phyloP scores from a whole-genome alignment of 805 yeast species.

The Starmerella geochares region DNA sequence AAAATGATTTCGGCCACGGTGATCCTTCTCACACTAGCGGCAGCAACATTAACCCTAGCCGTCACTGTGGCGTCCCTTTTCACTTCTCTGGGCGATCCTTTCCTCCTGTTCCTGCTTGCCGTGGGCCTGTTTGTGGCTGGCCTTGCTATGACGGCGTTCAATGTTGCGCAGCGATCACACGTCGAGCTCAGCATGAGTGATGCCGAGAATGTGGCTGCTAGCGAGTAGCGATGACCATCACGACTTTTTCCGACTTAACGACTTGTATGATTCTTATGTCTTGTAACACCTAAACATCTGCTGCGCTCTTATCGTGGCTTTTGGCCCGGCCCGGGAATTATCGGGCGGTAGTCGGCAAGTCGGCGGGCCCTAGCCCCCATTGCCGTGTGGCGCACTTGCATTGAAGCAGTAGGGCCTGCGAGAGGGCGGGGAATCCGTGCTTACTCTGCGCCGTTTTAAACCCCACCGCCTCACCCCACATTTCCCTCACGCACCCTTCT shows the following conservation, averaged over 20 bases:
- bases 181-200: not conserved
- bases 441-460: not conserved
- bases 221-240: not conserved
- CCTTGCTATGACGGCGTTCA: constrained; percentile 2
- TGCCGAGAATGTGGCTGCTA: not conserved
- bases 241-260: not conserved
- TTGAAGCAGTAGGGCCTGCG: not conserved
- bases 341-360: not conserved
- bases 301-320: not conserved
- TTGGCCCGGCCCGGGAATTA: constrained; percentile 1
- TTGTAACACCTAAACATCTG: not conserved
- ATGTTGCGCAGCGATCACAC: not conserved
- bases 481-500: not conserved
- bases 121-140: constrained; percentile 13
- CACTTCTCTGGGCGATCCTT: constrained; percentile 7
- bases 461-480: not conserved
- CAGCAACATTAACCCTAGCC: not conserved
- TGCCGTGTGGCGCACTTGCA: not conserved
- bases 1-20: not conserved
- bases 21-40: constrained; percentile 1
- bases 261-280: not conserved
- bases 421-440: not conserved
- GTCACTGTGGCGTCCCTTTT: not conserved
- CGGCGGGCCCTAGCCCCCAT: not conserved
- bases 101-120: constrained; percentile 10